phyloP scores from a whole-genome alignment of 306 rosid species.

The barrel medic (Medicago truncatula) region MtrunA17r5.0-ANR NC_053046.1:35392501-35393000 shows the following conservation, averaged over 20 bases:
- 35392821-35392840: constrained; percentile 93
- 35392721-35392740: not conserved
- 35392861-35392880: constrained; percentile 96
- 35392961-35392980: constrained; percentile 89
- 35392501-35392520: not conserved
- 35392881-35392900: constrained; percentile 78
- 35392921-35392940: constrained; percentile 99
- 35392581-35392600: constrained; percentile 98
- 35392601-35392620: constrained; percentile 87
- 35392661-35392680: constrained; percentile 63
- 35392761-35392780: not conserved
- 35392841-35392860: constrained; percentile 96
- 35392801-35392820: constrained; percentile 96
- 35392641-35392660: constrained; percentile 95
- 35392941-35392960: constrained; percentile 91
- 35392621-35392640: constrained; percentile 93
- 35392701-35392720: not conserved
- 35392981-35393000: constrained; percentile 94
- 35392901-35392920: constrained; percentile 98
- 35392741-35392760: not conserved
- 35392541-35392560: not conserved
- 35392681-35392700: not conserved
- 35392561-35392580: constrained; percentile 11
- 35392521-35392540: not conserved
- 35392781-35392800: constrained; percentile 93